Conservation (phyloP, 495 filamentous ascomycete species). For the Parathielavia appendiculata region DNA sequence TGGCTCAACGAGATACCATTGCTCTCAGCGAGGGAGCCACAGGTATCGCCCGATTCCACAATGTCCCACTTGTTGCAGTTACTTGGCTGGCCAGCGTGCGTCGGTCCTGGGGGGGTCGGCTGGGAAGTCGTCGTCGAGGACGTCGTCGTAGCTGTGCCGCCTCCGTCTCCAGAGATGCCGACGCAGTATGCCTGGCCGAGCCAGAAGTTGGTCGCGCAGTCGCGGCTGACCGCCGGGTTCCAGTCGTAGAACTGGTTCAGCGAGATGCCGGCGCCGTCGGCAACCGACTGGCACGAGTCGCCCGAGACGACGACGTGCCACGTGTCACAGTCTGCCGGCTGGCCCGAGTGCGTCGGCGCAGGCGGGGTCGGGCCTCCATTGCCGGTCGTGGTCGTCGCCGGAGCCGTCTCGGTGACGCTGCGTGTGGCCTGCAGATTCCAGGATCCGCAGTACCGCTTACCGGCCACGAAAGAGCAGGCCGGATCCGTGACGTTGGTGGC, state of each 20-base stretch:
- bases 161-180: neutral
- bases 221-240: neutral
- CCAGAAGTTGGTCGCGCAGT: slow-evolving; percentile 1
- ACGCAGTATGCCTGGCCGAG: slow-evolving; percentile 2
- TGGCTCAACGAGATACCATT: too few relatives aligned
- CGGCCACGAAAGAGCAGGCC: slow-evolving; percentile 10
- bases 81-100: neutral
- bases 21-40: neutral
- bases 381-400: too few relatives aligned
- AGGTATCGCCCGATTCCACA: neutral
- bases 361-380: slow-evolving; percentile 10
- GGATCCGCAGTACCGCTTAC: slow-evolving; percentile 3
- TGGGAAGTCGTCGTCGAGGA: neutral
- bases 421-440: slow-evolving; percentile 10
- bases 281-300: neutral
- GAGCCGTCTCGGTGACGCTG: too few relatives aligned
- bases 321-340: neutral
- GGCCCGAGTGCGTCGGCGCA: neutral
- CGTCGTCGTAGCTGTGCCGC: neutral
- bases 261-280: neutral
- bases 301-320: neutral
- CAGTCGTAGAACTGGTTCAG: neutral
- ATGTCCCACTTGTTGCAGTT: slow-evolving; percentile 12
- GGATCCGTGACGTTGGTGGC: neutral
- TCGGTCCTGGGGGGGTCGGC: neutral